Conservation (phyloP, 1,139 yeast genomes). For the Blastobotrys raffinosifermentans region DNA sequence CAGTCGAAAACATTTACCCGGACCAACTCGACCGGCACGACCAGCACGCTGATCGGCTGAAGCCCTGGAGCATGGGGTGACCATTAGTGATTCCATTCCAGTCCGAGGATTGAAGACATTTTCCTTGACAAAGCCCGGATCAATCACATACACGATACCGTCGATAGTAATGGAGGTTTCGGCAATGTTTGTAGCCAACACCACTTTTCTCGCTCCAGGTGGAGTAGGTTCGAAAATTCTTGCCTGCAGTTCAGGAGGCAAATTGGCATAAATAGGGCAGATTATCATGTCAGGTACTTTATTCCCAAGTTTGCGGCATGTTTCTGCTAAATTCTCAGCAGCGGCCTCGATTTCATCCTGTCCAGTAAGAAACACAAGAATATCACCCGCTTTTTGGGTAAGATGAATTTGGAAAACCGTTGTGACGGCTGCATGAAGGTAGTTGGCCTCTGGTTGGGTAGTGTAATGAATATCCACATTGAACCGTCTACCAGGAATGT, state of each 20-base stretch:
- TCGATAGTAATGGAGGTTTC: conserved; percentile 97
- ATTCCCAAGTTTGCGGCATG: conserved; percentile 57
- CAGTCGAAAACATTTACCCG: conserved; percentile 88
- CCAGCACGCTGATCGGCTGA: conserved; percentile 97
- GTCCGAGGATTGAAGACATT: conserved; percentile 85
- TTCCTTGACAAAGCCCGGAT: conserved; percentile 95
- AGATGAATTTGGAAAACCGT: conserved; percentile 77
- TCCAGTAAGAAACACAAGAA: conserved; percentile 86
- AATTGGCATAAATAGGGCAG: conserved; percentile 87
- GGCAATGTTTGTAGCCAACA: conserved; percentile 92
- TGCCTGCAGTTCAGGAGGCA: conserved; percentile 79
- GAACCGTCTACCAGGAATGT: conserved; percentile 79
- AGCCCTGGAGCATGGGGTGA: conserved; percentile 84
- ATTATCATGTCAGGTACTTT: conserved; percentile 60
- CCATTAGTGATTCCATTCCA: conserved; percentile 86
- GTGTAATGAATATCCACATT: conserved; percentile 89
- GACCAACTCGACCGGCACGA: conserved; percentile 95
- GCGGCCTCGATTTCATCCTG: conserved; percentile 89
- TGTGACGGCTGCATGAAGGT: conserved; percentile 80
- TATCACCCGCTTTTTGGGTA: conserved; percentile 73
- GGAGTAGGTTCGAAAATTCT: conserved; percentile 88
- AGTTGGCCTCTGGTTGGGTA: conserved; percentile 82
- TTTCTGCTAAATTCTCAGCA: conserved; percentile 65
- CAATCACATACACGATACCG: conserved; percentile 95
- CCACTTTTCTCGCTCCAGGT: conserved; percentile 70